These are phyloP conservation scores for Cytospora mali DNA, from an alignment of 2,329 filamentous ascomycete species.

Conservation along the genomic window DNA sequence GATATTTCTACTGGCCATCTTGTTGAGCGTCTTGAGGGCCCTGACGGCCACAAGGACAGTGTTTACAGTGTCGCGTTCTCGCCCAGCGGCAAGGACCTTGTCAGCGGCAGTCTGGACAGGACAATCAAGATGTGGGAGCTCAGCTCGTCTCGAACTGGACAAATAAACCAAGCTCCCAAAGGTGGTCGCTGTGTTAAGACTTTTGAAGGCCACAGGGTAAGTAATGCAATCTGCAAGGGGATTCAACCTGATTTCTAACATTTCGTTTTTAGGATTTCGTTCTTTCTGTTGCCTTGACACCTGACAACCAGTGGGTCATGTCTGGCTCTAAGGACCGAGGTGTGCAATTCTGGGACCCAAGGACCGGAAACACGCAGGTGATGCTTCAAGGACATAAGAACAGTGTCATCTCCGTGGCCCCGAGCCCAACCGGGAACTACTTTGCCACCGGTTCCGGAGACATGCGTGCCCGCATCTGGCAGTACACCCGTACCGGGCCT, in stretches of 20 bases:
- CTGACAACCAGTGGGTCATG: conserved; percentile 93
- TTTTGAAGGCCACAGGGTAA: conserved; percentile 92
- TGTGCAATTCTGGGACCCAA: conserved; percentile 98
- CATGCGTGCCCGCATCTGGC: conserved; percentile 98
- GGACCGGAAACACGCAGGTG: conserved; percentile 89
- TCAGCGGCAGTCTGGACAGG: conserved; percentile 93
- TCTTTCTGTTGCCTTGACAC: conserved; percentile 90
- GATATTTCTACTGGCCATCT: conserved; percentile 85
- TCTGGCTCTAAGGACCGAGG: conserved; percentile 96
- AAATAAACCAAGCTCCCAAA: conserved; percentile 69
- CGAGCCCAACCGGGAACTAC: conserved; percentile 81
- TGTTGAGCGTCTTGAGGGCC: conserved; percentile 87
- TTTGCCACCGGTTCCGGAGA: conserved; percentile 98
- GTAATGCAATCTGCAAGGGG: conserved; percentile 33
- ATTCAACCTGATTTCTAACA: conserved; percentile 9
- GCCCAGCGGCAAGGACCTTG: conserved; percentile 87
- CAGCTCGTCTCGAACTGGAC: conserved; percentile 64
- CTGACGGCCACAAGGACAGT: conserved; percentile 93
- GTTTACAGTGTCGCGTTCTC: conserved; percentile 97
- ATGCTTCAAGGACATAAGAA: conserved; percentile 99
- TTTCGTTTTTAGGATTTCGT: conserved; percentile 77
- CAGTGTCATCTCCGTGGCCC: conserved; percentile 95
- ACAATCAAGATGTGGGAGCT: conserved; percentile 99
- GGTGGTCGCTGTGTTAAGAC: conserved; percentile 93
- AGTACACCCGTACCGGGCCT: conserved; percentile 59